phyloP scores from a whole-genome alignment of 2,329 filamentous ascomycete species.

The Lasiodiplodia sp. region DNA sequence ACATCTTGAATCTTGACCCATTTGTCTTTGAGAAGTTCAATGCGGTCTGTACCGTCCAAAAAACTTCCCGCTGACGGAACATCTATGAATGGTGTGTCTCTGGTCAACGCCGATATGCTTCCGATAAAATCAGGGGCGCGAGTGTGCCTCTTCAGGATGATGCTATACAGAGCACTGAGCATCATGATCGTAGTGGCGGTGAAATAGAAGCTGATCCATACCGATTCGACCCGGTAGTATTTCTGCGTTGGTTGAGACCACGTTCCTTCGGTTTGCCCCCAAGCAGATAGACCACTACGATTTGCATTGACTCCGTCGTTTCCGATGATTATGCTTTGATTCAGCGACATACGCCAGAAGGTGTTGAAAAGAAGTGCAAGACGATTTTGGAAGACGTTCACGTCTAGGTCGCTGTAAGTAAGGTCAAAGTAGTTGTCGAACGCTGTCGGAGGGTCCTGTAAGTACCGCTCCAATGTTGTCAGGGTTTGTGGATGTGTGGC shows the following conservation, averaged over 20 bases:
- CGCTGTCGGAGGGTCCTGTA: background rate
- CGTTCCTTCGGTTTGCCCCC: background rate
- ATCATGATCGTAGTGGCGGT: background rate
- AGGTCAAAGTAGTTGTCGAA: background rate
- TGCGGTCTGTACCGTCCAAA: background rate
- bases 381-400: background rate
- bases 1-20: background rate
- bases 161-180: background rate
- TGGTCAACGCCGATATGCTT: background rate
- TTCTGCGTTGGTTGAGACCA: background rate
- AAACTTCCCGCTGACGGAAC: background rate
- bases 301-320: background rate
- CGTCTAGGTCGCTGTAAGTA: background rate
- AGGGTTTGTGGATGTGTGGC: background rate
- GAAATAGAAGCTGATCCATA: background rate
- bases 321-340: background rate
- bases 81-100: conserved; percentile 1
- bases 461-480: background rate
- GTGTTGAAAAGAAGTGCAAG: background rate
- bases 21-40: background rate
- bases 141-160: background rate
- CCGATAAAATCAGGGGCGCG: conserved; percentile 4
- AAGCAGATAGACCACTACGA: background rate
- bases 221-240: background rate
- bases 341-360: background rate